A percentile compares a stretch with the other conserved stretches of the same genome.
Evolutionary conservation across 768 basidiomycete genomes (phyloP).

Genomic region (Pisolithus microcarpus): DNA sequence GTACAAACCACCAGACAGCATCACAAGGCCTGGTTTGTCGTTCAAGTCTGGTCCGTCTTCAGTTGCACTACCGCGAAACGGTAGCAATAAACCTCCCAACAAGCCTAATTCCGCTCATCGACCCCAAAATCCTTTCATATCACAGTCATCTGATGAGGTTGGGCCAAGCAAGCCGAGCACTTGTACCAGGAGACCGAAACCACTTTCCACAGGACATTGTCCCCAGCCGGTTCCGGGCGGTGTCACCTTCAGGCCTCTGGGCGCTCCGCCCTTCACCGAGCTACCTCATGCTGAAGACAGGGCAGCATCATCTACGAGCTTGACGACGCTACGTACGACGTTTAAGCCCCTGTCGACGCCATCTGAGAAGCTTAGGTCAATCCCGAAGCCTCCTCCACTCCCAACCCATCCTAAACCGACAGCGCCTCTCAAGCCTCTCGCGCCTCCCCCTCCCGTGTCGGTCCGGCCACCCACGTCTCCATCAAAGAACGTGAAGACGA

Average conservation of each 20-base stretch:
- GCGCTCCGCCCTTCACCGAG: conserved; percentile 10
- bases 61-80: neutral
- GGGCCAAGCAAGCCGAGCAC: conserved; percentile 9
- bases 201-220: conserved; percentile 3
- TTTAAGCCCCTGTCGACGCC: conserved; percentile 5
- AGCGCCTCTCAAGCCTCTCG: conserved; percentile 18
- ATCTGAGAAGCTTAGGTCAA: conserved; percentile 14
- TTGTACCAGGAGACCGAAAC: conserved; percentile 5
- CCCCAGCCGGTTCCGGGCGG: neutral
- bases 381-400: conserved; percentile 23
- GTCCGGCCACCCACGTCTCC: conserved; percentile 10
- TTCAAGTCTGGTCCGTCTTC: conserved; percentile 9
- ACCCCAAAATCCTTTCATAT: conserved; percentile 19
- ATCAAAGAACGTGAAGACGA: conserved; percentile 38
- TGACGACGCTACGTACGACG: conserved; percentile 2
- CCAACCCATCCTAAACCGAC: conserved; percentile 14
- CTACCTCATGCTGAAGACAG: neutral
- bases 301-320: conserved; percentile 3
- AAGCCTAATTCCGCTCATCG: conserved; percentile 4
- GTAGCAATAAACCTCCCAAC: conserved; percentile 5
- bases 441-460: conserved; percentile 20
- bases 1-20: conserved; percentile 19
- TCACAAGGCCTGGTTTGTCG: conserved; percentile 21
- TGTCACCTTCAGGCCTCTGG: conserved; percentile 12
- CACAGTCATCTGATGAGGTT: neutral